Evolutionary conservation across 1,139 yeast genomes (phyloP).

Genomic region (Geotrichum fermentans): DNA sequence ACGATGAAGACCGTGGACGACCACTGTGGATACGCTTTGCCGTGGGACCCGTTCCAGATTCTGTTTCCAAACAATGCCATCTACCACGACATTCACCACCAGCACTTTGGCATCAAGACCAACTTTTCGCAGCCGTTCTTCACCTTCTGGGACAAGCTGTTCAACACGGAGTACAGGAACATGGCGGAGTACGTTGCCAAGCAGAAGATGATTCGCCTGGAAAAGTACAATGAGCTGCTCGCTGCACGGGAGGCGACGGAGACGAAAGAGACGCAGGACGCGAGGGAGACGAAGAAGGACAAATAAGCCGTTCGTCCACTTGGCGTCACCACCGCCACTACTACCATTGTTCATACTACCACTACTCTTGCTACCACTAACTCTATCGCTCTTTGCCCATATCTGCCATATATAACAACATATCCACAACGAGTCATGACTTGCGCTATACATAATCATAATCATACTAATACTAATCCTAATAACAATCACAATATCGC

Average conservation of each 20-base stretch:
- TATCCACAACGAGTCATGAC: too few relatives aligned
- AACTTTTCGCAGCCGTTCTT: constrained; percentile 95
- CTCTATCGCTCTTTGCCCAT: too few relatives aligned
- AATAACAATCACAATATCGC: too few relatives aligned
- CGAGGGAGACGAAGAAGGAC: constrained; percentile 4
- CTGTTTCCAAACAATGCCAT: constrained; percentile 92
- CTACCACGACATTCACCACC: constrained; percentile 96
- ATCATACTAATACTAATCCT: too few relatives aligned
- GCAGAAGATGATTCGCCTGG: constrained; percentile 33
- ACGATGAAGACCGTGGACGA: constrained; percentile 96
- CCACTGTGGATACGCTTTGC: constrained; percentile 93
- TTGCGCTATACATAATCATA: too few relatives aligned
- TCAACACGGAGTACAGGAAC: constrained; percentile 65
- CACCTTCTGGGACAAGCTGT: constrained; percentile 79
- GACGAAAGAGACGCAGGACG: not conserved
- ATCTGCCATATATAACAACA: too few relatives aligned
- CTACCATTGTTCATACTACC: not conserved
- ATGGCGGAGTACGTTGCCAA: constrained; percentile 35
- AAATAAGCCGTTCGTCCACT: not conserved
- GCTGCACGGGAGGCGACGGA: constrained; percentile 6
- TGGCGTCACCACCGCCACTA: not conserved
- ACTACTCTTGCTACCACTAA: too few relatives aligned
- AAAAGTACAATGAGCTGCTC: constrained; percentile 22
- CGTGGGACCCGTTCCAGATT: constrained; percentile 83
- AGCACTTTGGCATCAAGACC: constrained; percentile 87